These are phyloP conservation scores for Isochrysis galbana DNA, from an alignment of 78 protist species.

Conservation along the genomic window DNA sequence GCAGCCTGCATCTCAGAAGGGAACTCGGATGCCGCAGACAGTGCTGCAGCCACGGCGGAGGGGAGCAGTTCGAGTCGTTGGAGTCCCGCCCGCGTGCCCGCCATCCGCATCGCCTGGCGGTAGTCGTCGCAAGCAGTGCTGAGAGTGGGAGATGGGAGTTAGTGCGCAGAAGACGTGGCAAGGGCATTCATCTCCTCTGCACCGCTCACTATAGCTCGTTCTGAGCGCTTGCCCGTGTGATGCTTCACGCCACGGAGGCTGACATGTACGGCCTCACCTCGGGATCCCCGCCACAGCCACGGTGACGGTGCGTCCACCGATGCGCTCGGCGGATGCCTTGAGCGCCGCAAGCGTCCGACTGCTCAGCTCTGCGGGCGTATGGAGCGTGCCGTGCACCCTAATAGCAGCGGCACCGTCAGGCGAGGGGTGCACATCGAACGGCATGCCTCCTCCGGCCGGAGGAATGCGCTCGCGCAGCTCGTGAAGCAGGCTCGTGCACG, in stretches of 20 bases:
- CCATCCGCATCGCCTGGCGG: not conserved
- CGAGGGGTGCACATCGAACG: not conserved
- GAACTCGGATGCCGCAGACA: not conserved
- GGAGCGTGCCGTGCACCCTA: not conserved
- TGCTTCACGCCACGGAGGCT: too few relatives aligned
- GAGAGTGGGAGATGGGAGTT: not conserved
- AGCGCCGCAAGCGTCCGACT: not conserved
- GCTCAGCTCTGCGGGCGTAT: not conserved
- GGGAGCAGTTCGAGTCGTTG: not conserved
- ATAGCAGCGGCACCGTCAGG: not conserved
- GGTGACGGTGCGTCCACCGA: not conserved
- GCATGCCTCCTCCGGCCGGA: too few relatives aligned
- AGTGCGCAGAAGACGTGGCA: not conserved
- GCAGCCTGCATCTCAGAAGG: not conserved
- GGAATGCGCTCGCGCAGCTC: too few relatives aligned
- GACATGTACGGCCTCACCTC: too few relatives aligned
- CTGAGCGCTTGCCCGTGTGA: too few relatives aligned
- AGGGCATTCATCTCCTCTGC: too few relatives aligned
- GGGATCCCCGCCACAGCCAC: not conserved
- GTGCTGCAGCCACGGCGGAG: not conserved
- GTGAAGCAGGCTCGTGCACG: not conserved
- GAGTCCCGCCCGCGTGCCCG: not conserved
- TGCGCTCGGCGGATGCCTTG: not conserved
- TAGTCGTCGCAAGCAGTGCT: not conserved
- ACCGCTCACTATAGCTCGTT: too few relatives aligned